Evolutionary conservation across 306 rosid genomes (phyloP).

Genomic region (Trifolium fragiferum): DNA sequence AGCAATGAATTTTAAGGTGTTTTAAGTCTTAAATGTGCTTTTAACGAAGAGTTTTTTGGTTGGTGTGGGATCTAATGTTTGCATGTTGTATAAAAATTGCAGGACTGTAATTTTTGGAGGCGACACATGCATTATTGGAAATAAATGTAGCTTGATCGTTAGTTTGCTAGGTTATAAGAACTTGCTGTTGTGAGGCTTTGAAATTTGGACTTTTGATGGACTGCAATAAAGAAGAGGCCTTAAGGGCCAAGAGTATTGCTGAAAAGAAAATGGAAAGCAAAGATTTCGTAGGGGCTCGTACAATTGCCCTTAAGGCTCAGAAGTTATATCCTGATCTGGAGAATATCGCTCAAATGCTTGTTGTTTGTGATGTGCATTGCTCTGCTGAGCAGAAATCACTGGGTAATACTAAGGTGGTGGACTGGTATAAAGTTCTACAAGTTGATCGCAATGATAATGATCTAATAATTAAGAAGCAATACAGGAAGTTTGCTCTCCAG

Average conservation of each 20-base stretch:
- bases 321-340: constrained; percentile 80
- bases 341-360: constrained; percentile 77
- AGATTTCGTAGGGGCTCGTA: constrained; percentile 80
- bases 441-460: constrained; percentile 75
- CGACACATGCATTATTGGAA: constrained; percentile 33
- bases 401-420: constrained; percentile 51
- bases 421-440: constrained; percentile 91
- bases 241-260: constrained; percentile 84
- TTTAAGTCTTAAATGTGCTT: too few relatives aligned
- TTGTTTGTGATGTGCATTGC: constrained; percentile 89
- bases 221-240: constrained; percentile 93
- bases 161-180: constrained; percentile 35
- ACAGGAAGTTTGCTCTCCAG: constrained; percentile 84
- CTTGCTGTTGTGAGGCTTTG: constrained; percentile 42
- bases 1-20: too few relatives aligned
- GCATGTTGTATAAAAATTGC: constrained; percentile 38
- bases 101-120: constrained; percentile 30
- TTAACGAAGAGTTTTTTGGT: constrained; percentile 11
- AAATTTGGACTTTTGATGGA: constrained; percentile 61
- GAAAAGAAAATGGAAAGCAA: constrained; percentile 80
- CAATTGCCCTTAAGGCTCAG: constrained; percentile 69
- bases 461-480: constrained; percentile 77
- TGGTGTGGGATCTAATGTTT: constrained; percentile 38
- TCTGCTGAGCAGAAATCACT: constrained; percentile 62
- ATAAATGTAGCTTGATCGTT: constrained; percentile 44